These are phyloP conservation scores for Quercus phellos DNA, from an alignment of 331 rosid species.

Conservation along the genomic window DNA sequence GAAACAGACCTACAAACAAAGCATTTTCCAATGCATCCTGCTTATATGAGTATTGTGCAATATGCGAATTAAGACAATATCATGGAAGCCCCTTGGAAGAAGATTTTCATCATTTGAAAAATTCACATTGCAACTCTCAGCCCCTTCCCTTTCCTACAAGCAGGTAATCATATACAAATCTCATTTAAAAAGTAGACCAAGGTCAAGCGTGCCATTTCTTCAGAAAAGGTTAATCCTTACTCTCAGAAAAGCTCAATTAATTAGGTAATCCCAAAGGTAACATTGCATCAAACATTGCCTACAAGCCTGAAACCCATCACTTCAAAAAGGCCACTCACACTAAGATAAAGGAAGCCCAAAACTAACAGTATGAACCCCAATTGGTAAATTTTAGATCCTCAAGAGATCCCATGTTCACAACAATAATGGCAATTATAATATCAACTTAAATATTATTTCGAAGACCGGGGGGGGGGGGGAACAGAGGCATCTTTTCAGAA, in stretches of 20 bases:
- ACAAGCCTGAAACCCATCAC: neutral
- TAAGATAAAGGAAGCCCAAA: neutral
- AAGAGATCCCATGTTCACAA: neutral
- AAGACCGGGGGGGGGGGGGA: neutral
- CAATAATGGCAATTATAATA: neutral
- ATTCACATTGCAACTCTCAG: neutral
- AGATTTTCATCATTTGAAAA: neutral
- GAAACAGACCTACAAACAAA: neutral
- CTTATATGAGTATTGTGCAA: neutral
- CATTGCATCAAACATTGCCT: neutral
- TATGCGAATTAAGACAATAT: neutral
- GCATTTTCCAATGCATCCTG: neutral
- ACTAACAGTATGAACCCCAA: neutral
- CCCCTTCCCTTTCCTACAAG: neutral
- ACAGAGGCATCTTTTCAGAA: neutral
- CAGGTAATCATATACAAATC: neutral
- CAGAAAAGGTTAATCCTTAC: neutral
- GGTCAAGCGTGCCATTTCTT: neutral
- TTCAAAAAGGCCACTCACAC: neutral
- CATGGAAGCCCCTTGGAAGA: neutral
- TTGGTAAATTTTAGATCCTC: neutral
- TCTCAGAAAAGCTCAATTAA: neutral
- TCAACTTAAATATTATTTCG: neutral
- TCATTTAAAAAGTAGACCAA: neutral
- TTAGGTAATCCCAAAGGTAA: neutral